Base-by-base conservation (phyloP, 192 early-diverging fungal species). In the Piromyces finnis region DNA sequence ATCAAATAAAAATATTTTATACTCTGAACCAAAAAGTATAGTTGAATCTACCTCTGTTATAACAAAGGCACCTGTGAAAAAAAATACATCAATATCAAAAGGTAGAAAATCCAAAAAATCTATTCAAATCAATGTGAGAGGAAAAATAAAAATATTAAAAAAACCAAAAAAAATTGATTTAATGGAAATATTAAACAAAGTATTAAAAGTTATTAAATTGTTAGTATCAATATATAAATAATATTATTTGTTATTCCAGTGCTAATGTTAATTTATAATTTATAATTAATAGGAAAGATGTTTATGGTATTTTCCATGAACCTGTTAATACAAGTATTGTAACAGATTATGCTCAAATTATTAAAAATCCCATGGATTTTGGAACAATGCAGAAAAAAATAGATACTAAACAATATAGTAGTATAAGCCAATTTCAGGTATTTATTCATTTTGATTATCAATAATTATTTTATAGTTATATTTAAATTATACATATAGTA, bases 281-380 rank as follows among this genome's bases (percentile, higher is more conserved):
- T n/a, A n/a, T n/a, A 30, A 2, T 27, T 78, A 78, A 78, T 82
- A 93, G 91, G 78, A 90, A 88, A 79, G 96, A 97, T 83, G 88
- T 86, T 0, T 97, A 97, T 85, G 94, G 92, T 0, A 93, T 96
- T 80, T 98, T 98, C 80, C 82, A 92, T 11, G 89, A 92, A 68
- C 96, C 96, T 0, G 96, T 98, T 5, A 92, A 96, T 82, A 91
- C 92, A 17, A 82, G 78, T 1, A 80, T 89, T 1, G 92, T 96
- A 14, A 83, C 91, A 0, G 96, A 98, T 80, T 98, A 98, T 84
- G 84, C 92, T 12, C 86, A 83, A 12, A 89, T 96, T 3, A 92
- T 98, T 79, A 91, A 89, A 77, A 81, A 87, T 16, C 95, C 96
- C 14, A 98, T 97, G 96, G 96, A 97, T 81, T 88, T 97, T 81